These are phyloP conservation scores for Corinectria fuckeliana DNA, from an alignment of 2,329 filamentous ascomycete genomes.

Conservation along the genomic window DNA sequence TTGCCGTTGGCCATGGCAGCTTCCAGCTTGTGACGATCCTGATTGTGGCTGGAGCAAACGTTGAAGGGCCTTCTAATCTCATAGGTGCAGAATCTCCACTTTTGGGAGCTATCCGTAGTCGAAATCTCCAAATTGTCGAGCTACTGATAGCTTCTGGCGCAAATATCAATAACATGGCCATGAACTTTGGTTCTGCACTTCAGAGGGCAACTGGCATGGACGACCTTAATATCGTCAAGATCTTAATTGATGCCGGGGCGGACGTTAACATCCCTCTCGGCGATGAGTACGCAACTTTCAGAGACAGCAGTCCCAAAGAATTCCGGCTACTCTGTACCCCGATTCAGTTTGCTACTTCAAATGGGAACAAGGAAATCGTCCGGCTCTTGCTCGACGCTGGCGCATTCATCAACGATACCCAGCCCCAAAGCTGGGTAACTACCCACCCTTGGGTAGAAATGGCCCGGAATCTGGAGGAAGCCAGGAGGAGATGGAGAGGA, in stretches of 20 bases:
- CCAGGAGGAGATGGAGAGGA: not conserved
- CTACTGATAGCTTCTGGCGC: not conserved
- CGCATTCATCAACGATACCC: not conserved
- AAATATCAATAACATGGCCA: too few species aligned
- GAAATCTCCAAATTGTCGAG: not conserved
- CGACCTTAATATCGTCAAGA: not conserved
- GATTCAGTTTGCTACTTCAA: not conserved
- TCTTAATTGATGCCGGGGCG: not conserved
- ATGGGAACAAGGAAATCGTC: not conserved
- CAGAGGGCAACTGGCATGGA: too few species aligned
- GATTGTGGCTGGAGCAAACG: not conserved
- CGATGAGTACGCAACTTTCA: not conserved
- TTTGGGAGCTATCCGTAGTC: too few species aligned
- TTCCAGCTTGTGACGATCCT: not conserved
- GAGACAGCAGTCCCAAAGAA: not conserved
- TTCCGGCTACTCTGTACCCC: not conserved
- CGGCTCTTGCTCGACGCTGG: not conserved
- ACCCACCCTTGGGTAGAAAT: too few species aligned
- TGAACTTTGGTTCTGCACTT: too few species aligned
- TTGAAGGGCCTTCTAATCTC: too few species aligned
- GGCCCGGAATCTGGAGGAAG: too few species aligned
- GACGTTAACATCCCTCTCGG: not conserved
- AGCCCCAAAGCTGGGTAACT: too few species aligned
- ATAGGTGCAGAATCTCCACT: too few species aligned
- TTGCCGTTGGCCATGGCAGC: fast-evolving